Conservation (phyloP, 176 grass and related monocot genomes). For the Elymus sibiricus region DNA sequence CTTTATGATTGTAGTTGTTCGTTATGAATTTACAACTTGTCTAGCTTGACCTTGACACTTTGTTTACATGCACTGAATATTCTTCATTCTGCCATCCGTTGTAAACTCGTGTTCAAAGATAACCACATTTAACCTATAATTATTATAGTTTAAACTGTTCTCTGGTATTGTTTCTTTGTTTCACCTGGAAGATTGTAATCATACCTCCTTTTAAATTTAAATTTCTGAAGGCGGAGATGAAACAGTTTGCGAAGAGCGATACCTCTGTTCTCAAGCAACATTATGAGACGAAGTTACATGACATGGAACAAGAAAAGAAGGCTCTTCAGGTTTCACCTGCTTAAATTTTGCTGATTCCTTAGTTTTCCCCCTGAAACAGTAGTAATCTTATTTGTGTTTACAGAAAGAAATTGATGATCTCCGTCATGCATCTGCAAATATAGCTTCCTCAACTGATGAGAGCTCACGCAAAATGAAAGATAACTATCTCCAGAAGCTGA, state of each 20-base stretch:
- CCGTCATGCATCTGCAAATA: slow-evolving; percentile 56
- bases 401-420: slow-evolving; percentile 98
- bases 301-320: slow-evolving; percentile 92
- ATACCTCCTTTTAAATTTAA: slow-evolving; percentile 22
- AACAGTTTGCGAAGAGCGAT: slow-evolving; percentile 75
- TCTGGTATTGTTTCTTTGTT: slow-evolving; percentile 2
- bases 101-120: not conserved
- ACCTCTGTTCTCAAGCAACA: slow-evolving; percentile 82
- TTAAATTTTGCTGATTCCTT: slow-evolving; percentile 6
- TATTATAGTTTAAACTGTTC: not conserved
- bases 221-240: slow-evolving; percentile 84
- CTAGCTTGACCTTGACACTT: not conserved
- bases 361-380: not conserved
- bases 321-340: slow-evolving; percentile 54
- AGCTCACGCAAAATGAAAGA: slow-evolving; percentile 73
- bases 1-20: not conserved
- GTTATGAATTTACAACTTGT: not conserved
- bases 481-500: slow-evolving; percentile 86
- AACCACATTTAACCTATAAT: not conserved
- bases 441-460: slow-evolving; percentile 65
- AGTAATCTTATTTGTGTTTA: slow-evolving; percentile 29
- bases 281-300: slow-evolving; percentile 85
- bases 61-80: not conserved
- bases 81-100: not conserved
- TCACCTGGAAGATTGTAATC: slow-evolving; percentile 21